phyloP scores from a whole-genome alignment of 306 rosid species.

The Castanea sativa region DNA sequence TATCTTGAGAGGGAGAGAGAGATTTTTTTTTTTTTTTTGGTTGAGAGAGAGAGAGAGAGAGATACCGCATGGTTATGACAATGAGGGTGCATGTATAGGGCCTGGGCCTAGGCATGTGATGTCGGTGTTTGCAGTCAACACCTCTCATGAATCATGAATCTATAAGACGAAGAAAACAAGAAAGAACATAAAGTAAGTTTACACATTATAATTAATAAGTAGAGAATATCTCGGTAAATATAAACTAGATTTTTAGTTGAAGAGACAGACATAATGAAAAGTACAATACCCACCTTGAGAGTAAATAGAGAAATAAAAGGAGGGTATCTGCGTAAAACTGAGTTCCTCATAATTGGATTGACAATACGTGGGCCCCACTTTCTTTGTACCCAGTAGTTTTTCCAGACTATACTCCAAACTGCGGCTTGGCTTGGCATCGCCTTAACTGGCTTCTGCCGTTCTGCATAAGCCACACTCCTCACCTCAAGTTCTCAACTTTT shows the following conservation, averaged over 20 bases:
- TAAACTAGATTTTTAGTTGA: neutral
- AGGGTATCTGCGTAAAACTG: neutral
- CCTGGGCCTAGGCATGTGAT: neutral
- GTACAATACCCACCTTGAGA: too few species aligned
- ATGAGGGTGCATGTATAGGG: neutral
- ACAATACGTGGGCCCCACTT: neutral
- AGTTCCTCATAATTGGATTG: neutral
- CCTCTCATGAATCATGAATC: neutral
- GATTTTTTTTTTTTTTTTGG: too few species aligned
- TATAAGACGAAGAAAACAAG: neutral
- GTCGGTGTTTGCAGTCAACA: neutral
- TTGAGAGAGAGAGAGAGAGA: too few species aligned
- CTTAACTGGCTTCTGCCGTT: neutral
- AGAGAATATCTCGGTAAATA: slow-evolving; percentile 8
- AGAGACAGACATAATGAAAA: too few species aligned
- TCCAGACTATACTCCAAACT: neutral
- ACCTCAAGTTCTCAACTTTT: neutral
- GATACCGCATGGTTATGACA: too few species aligned
- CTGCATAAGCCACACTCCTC: neutral
- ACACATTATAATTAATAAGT: neutral
- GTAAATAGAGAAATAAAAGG: neutral
- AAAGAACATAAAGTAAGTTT: neutral
- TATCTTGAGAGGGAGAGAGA: too few species aligned
- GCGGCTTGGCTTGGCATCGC: neutral
- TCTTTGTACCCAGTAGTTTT: neutral